Conservation (phyloP, 306 rosid species). For the Ceratonia siliqua region DNA sequence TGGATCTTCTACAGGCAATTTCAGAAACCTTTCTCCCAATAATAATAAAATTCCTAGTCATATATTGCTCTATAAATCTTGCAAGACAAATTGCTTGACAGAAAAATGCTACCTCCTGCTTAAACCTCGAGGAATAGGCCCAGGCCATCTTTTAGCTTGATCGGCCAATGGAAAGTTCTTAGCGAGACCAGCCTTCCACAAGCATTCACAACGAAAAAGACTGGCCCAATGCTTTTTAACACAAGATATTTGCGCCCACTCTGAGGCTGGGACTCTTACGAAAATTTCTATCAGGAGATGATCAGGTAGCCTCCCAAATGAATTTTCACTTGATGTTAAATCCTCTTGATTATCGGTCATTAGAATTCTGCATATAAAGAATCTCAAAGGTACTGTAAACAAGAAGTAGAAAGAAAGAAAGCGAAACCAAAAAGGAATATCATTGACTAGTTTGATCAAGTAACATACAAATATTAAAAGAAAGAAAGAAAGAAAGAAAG, state of each 20-base stretch:
- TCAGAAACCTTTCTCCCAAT: not conserved
- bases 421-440: not conserved
- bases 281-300: slow-evolving; percentile 71
- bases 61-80: not conserved
- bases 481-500: no score
- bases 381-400: not conserved
- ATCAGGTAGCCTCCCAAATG: slow-evolving; percentile 60
- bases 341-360: slow-evolving; percentile 35
- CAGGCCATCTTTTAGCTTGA: slow-evolving; percentile 65
- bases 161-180: slow-evolving; percentile 48
- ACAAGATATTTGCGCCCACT: slow-evolving; percentile 59
- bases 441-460: not conserved
- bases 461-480: not conserved
- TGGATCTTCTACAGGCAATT: not conserved
- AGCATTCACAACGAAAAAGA: slow-evolving; percentile 53
- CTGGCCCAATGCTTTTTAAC: slow-evolving; percentile 73
- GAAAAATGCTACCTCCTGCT: slow-evolving; percentile 51
- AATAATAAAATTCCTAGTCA: not conserved
- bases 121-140: slow-evolving; percentile 61
- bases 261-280: slow-evolving; percentile 48
- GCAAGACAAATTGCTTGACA: not conserved
- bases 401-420: not conserved
- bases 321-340: slow-evolving; percentile 28
- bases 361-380: slow-evolving; percentile 39
- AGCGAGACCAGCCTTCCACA: slow-evolving; percentile 76